phyloP scores from a whole-genome alignment of 345 rosid genomes.

The Geranium rotundifolium region DNA sequence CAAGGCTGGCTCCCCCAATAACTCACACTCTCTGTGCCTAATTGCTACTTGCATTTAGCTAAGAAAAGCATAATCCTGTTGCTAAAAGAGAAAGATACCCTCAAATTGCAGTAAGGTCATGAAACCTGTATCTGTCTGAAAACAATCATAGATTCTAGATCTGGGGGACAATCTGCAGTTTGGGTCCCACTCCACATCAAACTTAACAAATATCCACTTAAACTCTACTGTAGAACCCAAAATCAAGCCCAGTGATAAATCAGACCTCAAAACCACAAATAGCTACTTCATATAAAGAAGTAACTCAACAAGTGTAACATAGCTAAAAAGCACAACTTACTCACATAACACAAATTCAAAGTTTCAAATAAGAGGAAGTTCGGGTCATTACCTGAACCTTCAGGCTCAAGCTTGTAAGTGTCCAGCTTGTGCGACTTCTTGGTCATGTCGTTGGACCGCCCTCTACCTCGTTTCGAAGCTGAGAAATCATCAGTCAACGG shows the following conservation, averaged over 20 bases:
- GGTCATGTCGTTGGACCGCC: conserved; percentile 27
- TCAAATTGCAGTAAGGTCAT: background rate
- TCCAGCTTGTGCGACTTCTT: conserved; percentile 46
- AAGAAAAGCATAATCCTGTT: background rate
- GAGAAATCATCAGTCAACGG: conserved; percentile 44
- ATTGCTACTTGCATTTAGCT: background rate
- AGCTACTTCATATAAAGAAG: background rate
- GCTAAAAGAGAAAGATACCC: background rate
- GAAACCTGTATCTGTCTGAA: background rate
- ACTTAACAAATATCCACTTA: conserved; percentile 23
- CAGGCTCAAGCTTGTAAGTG: conserved; percentile 13
- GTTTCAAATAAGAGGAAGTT: background rate
- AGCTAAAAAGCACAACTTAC: background rate
- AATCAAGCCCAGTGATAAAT: background rate
- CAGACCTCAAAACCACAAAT: background rate
- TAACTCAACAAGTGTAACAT: background rate
- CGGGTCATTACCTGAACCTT: conserved; percentile 38
- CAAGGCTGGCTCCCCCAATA: background rate
- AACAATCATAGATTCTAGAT: conserved; percentile 23
- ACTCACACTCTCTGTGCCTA: background rate
- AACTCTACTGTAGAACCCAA: conserved; percentile 13
- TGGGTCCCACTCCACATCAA: conserved; percentile 58
- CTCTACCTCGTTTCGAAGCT: conserved; percentile 50
- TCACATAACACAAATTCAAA: background rate
- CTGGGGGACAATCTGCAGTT: conserved; percentile 32